phyloP scores from a whole-genome alignment of 768 basidiomycete species.

The Podaxis rugospora region DNA sequence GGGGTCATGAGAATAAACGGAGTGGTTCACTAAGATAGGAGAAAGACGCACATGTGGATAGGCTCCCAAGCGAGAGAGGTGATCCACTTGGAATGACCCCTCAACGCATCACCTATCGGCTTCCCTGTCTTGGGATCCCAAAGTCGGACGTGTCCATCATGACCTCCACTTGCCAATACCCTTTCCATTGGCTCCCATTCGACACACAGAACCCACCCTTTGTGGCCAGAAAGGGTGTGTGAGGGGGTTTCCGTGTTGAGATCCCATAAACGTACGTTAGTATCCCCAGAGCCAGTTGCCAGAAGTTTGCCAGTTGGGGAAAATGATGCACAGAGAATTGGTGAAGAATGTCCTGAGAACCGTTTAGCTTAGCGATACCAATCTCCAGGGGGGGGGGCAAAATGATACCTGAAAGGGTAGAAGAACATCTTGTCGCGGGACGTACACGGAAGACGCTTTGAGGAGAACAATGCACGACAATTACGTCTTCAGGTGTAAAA shows the following conservation, averaged over 20 bases:
- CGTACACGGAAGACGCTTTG: slow-evolving; percentile 95
- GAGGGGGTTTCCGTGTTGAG: slow-evolving; percentile 90
- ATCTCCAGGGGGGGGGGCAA: not conserved
- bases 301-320: slow-evolving; percentile 90
- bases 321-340: slow-evolving; percentile 93
- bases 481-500: slow-evolving; percentile 82
- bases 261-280: slow-evolving; percentile 91
- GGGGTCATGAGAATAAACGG: slow-evolving; percentile 3
- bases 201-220: slow-evolving; percentile 94
- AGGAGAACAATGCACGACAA: slow-evolving; percentile 87
- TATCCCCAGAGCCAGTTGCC: slow-evolving; percentile 95
- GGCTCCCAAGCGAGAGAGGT: slow-evolving; percentile 96
- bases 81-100: slow-evolving; percentile 96
- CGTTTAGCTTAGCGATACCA: slow-evolving; percentile 3
- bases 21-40: slow-evolving; percentile 2
- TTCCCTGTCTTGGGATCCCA: slow-evolving; percentile 96
- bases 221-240: slow-evolving; percentile 81
- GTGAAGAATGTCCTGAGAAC: slow-evolving; percentile 75
- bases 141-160: slow-evolving; percentile 86
- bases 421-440: slow-evolving; percentile 91
- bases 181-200: slow-evolving; percentile 97
- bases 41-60: slow-evolving; percentile 69
- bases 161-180: slow-evolving; percentile 87
- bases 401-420: slow-evolving; percentile 74
- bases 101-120: slow-evolving; percentile 81